Conservation (phyloP, 106 monocot species). For the Cymbidium sinense region DNA sequence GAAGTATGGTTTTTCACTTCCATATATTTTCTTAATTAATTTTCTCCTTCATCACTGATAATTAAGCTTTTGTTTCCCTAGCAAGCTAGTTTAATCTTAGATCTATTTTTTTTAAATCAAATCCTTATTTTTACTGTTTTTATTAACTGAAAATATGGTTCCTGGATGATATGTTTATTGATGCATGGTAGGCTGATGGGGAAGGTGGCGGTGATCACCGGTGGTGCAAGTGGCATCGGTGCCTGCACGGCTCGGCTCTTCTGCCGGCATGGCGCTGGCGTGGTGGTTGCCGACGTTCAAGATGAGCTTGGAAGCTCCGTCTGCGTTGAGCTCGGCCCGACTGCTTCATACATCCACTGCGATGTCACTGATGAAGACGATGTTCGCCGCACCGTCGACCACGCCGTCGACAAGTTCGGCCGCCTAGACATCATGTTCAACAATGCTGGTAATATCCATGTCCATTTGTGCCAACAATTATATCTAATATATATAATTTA, state of each 20-base stretch:
- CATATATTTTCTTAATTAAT: too few relatives aligned
- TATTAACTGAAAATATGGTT: too few relatives aligned
- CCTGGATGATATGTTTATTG: too few relatives aligned
- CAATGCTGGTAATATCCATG: conserved; percentile 32
- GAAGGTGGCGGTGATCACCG: conserved; percentile 65
- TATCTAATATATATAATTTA: too few relatives aligned
- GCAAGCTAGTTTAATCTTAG: too few relatives aligned
- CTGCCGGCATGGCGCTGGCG: conserved; percentile 35
- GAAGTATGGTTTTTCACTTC: too few relatives aligned
- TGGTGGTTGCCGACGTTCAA: conserved; percentile 48
- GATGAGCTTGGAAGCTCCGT: conserved; percentile 34
- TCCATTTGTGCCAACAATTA: too few relatives aligned
- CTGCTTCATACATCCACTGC: conserved; percentile 31
- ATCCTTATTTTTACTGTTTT: too few relatives aligned
- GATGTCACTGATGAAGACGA: conserved; percentile 38
- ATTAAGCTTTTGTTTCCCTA: too few relatives aligned
- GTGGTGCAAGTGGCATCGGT: conserved; percentile 60
- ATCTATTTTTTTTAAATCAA: too few relatives aligned
- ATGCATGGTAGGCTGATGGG: conserved; percentile 41
- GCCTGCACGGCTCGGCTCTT: conserved; percentile 49
- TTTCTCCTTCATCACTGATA: too few relatives aligned
- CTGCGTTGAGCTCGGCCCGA: conserved; percentile 18
- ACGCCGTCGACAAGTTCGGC: conserved; percentile 22
- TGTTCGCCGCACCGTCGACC: conserved; percentile 22
- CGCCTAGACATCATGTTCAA: conserved; percentile 46